phyloP scores from a whole-genome alignment of 1,284 basidiomycete genomes.

The Trametes hirsuta region DNA sequence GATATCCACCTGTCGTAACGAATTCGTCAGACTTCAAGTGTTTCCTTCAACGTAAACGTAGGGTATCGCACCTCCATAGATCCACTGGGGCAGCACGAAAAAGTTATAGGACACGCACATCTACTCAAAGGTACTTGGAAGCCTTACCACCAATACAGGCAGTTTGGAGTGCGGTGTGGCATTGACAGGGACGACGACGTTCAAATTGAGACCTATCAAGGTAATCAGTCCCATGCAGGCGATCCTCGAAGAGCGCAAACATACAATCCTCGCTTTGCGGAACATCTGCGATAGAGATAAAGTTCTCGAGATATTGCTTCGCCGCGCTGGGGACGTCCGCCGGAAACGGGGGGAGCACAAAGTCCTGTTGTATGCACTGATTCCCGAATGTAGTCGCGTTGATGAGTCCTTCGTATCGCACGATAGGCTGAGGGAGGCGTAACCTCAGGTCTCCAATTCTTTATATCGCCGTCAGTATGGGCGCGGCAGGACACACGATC shows the following conservation, averaged over 20 bases:
- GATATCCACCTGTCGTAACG: constrained; percentile 8
- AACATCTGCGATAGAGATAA: not conserved
- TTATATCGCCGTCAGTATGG: not conserved
- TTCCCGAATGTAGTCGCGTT: constrained; percentile 17
- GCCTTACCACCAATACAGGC: constrained; percentile 46
- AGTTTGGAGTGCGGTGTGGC: constrained; percentile 30
- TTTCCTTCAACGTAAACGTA: too few species aligned
- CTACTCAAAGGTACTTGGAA: not conserved
- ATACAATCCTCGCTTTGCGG: constrained; percentile 29
- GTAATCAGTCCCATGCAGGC: not conserved
- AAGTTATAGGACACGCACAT: too few species aligned
- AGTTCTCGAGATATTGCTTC: not conserved
- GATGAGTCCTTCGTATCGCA: constrained; percentile 9
- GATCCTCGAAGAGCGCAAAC: not conserved
- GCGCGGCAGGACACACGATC: too few species aligned
- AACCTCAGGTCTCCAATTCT: constrained; percentile 46
- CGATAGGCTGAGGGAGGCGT: constrained; percentile 10
- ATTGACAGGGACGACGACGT: constrained; percentile 41
- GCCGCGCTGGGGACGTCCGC: not conserved
- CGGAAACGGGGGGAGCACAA: not conserved
- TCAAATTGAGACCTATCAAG: constrained; percentile 45
- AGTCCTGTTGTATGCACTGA: constrained; percentile 18
- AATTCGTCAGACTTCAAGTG: not conserved
- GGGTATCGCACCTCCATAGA: constrained; percentile 28
- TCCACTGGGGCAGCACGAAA: constrained; percentile 23